A percentile compares a stretch with the other conserved stretches of the same genome.
These are phyloP conservation scores for Wallacemonas sp. DNA, from an alignment of 208 protist species.

Conservation along the genomic window DNA sequence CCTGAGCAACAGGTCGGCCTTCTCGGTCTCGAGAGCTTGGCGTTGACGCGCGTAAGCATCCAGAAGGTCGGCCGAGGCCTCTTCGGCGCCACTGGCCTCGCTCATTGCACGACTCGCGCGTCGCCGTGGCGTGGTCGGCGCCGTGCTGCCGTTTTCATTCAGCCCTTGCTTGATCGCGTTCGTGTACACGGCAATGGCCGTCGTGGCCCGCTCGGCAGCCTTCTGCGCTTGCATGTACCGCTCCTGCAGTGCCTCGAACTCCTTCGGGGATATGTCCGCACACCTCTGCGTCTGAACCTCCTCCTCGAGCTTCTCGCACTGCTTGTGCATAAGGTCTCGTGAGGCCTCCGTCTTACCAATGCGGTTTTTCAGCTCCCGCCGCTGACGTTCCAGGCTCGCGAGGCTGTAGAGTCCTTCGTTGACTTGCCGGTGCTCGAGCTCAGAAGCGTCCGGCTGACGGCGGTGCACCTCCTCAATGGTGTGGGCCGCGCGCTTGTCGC, in stretches of 20 bases:
- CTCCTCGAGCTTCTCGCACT: conserved; percentile 45
- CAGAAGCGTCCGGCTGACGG: conserved; percentile 21
- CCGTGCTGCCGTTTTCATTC: background rate
- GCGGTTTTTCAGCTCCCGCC: conserved; percentile 27
- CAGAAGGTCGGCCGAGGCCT: background rate
- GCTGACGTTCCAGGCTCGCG: conserved; percentile 36
- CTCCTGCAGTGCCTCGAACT: conserved; percentile 43
- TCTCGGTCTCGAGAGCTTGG: conserved; percentile 3
- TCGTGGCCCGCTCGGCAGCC: conserved; percentile 18
- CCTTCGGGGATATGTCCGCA: conserved; percentile 41
- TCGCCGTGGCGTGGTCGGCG: background rate
- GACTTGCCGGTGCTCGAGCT: conserved; percentile 49
- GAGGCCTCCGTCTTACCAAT: conserved; percentile 27
- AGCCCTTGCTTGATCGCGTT: conserved; percentile 17
- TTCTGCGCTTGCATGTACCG: conserved; percentile 26
- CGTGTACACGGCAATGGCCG: conserved; percentile 50
- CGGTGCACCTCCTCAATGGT: conserved; percentile 55
- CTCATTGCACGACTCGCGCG: background rate
- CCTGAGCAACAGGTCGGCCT: background rate
- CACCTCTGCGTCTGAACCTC: conserved; percentile 23
- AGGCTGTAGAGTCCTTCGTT: conserved; percentile 73
- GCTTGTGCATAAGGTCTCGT: conserved; percentile 22
- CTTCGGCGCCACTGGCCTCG: background rate
- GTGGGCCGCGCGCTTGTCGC: conserved; percentile 64
- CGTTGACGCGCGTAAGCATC: conserved; percentile 7